Conservation (phyloP, 192 early-diverging fungal species). For the Coemansia sp. region DNA sequence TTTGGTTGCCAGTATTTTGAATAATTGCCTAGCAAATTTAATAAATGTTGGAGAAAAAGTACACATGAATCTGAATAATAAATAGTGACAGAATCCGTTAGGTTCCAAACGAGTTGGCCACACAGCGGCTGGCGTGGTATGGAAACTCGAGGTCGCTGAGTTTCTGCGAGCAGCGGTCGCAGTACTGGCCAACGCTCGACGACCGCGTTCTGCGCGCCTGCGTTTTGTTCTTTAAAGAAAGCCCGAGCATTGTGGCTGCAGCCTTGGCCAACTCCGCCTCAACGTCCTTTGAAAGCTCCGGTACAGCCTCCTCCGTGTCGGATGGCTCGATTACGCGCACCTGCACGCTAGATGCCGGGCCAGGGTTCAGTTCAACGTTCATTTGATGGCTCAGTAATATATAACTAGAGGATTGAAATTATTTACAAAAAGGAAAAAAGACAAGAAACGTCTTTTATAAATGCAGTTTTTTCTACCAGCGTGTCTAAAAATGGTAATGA, state of each 20-base stretch:
- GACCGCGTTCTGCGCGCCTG: neutral
- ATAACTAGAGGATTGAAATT: neutral
- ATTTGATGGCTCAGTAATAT: neutral
- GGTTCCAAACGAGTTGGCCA: neutral
- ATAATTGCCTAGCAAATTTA: neutral
- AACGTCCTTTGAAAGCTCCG: neutral
- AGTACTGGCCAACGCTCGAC: neutral
- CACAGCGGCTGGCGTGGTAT: conserved; percentile 1
- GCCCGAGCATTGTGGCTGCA: neutral
- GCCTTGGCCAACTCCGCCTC: conserved; percentile 1
- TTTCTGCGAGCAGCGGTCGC: neutral
- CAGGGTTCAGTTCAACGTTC: neutral
- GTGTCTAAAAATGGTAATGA: neutral
- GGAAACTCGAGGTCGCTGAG: neutral
- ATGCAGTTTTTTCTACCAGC: neutral
- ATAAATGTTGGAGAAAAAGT: neutral
- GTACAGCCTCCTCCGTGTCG: neutral
- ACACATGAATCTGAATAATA: neutral
- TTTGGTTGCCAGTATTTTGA: neutral
- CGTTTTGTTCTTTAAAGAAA: neutral
- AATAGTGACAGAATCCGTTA: neutral
- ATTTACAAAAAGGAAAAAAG: neutral
- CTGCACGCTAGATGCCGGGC: neutral
- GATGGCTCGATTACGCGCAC: neutral
- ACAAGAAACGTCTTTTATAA: neutral